A percentile compares a stretch with the other conserved stretches of the same genome.
Evolutionary conservation across 352 stramenopile genomes (phyloP).

Genomic region (Globisporangium barbulae): DNA sequence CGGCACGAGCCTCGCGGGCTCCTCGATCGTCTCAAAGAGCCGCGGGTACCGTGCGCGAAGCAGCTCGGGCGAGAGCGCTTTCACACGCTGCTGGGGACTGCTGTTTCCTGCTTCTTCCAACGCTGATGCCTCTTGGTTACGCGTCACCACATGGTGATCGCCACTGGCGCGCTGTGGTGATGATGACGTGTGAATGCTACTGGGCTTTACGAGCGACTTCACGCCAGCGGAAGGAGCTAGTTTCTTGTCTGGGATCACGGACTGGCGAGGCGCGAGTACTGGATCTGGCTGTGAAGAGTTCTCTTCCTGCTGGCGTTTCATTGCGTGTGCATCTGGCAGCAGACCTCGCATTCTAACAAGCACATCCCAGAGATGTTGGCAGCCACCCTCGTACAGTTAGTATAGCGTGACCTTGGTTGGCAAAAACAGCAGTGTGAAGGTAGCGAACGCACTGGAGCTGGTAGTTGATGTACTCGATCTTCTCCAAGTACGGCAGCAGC

Average conservation of each 20-base stretch:
- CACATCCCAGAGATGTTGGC: background rate
- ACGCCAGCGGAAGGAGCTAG: background rate
- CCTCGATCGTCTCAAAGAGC: slow-evolving; percentile 38
- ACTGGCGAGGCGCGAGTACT: background rate
- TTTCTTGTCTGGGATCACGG: slow-evolving; percentile 1
- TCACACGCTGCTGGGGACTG: background rate
- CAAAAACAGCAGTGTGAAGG: background rate
- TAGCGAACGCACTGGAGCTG: slow-evolving; percentile 44
- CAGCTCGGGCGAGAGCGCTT: slow-evolving; percentile 24
- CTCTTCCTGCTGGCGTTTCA: background rate
- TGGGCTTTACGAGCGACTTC: slow-evolving; percentile 6
- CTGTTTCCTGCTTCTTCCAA: background rate
- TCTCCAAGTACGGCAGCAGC: slow-evolving; percentile 79
- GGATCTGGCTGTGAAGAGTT: background rate
- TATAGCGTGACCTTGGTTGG: background rate
- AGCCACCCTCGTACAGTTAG: background rate
- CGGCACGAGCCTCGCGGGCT: slow-evolving; percentile 15
- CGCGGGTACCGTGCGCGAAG: slow-evolving; percentile 49
- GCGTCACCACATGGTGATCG: background rate
- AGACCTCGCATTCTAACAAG: slow-evolving; percentile 9
- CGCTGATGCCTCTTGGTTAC: slow-evolving; percentile 12
- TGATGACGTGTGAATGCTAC: background rate
- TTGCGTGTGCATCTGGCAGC: background rate
- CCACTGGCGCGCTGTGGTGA: background rate
- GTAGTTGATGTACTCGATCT: slow-evolving; percentile 87